Conservation (phyloP, 148 eudicot species). For the Rhododendron kiyosumense region DNA sequence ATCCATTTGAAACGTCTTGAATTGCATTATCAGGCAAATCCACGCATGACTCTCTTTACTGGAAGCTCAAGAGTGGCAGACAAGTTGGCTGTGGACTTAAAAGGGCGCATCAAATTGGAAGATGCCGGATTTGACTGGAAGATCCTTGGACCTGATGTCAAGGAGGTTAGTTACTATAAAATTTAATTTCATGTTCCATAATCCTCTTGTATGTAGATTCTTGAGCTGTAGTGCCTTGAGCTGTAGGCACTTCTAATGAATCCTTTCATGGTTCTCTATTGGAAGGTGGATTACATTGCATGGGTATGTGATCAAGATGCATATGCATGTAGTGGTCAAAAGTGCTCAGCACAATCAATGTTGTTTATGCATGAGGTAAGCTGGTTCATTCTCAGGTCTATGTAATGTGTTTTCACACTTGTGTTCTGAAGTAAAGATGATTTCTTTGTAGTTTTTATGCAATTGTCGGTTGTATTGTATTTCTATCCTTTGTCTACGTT, state of each 20-base stretch:
- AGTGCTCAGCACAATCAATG: conserved; percentile 95
- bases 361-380: conserved; percentile 94
- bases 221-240: background rate
- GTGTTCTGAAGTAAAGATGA: background rate
- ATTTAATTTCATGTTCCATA: background rate
- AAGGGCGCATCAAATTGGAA: conserved; percentile 78
- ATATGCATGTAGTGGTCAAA: conserved; percentile 99
- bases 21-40: conserved; percentile 59
- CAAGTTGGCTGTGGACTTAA: conserved; percentile 76
- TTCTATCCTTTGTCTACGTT: background rate
- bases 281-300: conserved; percentile 86
- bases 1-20: background rate
- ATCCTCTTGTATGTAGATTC: conserved; percentile 1
- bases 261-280: conserved; percentile 1
- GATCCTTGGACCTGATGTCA: conserved; percentile 95
- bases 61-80: conserved; percentile 98
- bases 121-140: conserved; percentile 99
- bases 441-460: background rate
- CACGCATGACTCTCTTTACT: conserved; percentile 94
- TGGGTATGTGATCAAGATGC: conserved; percentile 99
- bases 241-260: background rate
- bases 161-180: conserved; percentile 54
- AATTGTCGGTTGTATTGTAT: background rate
- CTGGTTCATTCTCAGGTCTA: background rate
- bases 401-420: background rate